phyloP scores from a whole-genome alignment of 208 protist genomes.

The Leishmania gerbilli region DNA sequence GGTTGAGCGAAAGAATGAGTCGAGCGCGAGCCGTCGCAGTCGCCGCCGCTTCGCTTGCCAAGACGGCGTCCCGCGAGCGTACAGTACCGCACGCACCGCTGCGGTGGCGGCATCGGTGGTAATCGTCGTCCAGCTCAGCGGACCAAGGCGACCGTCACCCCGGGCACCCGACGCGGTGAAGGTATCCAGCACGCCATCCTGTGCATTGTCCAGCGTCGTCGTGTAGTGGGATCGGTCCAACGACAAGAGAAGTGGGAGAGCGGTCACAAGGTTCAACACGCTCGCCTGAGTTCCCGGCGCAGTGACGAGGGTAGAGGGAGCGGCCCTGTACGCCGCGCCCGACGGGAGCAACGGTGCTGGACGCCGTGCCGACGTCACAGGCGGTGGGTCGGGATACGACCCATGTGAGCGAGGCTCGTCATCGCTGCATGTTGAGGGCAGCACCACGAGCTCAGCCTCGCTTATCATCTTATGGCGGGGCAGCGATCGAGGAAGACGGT shows the following conservation, averaged over 20 bases:
- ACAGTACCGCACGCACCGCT: constrained; percentile 21
- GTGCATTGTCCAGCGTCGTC: constrained; percentile 5
- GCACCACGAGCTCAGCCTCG: background rate
- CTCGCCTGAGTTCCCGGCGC: constrained; percentile 1
- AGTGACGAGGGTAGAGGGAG: background rate
- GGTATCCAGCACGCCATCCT: background rate
- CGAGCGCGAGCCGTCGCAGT: constrained; percentile 19
- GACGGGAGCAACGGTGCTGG: background rate
- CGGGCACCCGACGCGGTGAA: background rate
- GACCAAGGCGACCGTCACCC: background rate
- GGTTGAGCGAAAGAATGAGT: constrained; percentile 24
- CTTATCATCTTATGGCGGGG: background rate
- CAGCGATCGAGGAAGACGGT: background rate
- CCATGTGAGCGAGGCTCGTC: background rate
- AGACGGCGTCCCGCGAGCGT: background rate
- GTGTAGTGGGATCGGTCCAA: constrained; percentile 20
- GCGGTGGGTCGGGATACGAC: background rate
- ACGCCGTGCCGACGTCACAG: background rate
- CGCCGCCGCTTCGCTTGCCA: constrained; percentile 20
- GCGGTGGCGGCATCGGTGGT: constrained; percentile 17
- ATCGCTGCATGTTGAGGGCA: background rate
- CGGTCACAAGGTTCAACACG: constrained; percentile 26
- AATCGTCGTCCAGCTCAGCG: background rate
- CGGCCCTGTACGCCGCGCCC: background rate
- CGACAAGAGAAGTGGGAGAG: constrained; percentile 29